Conservation (phyloP, 1,284 basidiomycete species). For the Sutorius eximius region DNA sequence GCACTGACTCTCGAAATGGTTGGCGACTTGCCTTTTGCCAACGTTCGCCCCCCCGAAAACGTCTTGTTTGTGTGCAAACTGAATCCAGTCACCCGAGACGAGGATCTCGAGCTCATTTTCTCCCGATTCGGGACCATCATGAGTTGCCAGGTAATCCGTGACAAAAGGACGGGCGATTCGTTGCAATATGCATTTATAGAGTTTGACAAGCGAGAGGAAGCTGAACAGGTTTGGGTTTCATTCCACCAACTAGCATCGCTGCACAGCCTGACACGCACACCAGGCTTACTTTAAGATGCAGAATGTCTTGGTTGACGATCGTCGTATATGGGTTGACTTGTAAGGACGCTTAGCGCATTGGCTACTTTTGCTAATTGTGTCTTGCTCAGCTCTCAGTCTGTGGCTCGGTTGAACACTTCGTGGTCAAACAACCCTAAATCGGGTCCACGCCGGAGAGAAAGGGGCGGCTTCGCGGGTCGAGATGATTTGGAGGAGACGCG, state of each 20-base stretch:
- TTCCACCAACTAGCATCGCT: not conserved
- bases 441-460: conserved; percentile 44
- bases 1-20: conserved; percentile 99
- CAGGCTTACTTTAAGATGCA: conserved; percentile 99
- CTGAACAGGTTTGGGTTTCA: conserved; percentile 72
- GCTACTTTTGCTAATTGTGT: conserved; percentile 18
- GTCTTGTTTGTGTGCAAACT: conserved; percentile 99
- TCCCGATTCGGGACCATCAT: conserved; percentile 93
- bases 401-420: conserved; percentile 66
- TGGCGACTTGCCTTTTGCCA: conserved; percentile 96
- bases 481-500: conserved; percentile 71
- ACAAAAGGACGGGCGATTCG: conserved; percentile 94
- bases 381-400: conserved; percentile 78
- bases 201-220: conserved; percentile 90
- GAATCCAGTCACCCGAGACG: conserved; percentile 92
- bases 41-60: conserved; percentile 97
- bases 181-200: conserved; percentile 99
- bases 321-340: conserved; percentile 99
- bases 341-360: conserved; percentile 29
- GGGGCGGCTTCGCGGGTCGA: conserved; percentile 61
- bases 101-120: conserved; percentile 97
- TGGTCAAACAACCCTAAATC: conserved; percentile 76
- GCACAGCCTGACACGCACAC: conserved; percentile 4
- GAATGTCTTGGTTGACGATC: conserved; percentile 97
- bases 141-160: conserved; percentile 96